Percentiles rank a stretch among this genome's conserved stretches.
Conservation (phyloP, 1,284 basidiomycete genomes). For the Vanrija sp. region DNA sequence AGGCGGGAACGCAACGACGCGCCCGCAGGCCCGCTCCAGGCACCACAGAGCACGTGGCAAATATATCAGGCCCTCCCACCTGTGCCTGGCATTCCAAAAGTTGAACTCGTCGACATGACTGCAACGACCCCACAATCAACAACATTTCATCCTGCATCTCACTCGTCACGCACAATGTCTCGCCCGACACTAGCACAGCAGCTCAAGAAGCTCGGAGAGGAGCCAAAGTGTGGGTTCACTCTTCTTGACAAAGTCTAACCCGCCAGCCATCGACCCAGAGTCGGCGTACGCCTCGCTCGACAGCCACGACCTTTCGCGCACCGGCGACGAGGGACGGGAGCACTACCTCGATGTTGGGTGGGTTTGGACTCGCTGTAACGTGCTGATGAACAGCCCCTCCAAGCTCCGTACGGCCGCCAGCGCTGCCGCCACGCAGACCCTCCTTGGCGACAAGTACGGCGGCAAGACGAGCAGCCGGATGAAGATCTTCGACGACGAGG, state of each 20-base stretch:
- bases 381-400: slow-evolving; percentile 57
- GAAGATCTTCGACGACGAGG: slow-evolving; percentile 54
- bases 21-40: too few relatives aligned
- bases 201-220: slow-evolving; percentile 69
- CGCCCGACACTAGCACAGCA: slow-evolving; percentile 65
- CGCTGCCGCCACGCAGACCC: slow-evolving; percentile 55
- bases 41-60: too few relatives aligned
- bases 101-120: background rate
- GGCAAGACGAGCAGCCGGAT: slow-evolving; percentile 63
- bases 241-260: background rate
- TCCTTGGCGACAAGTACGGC: slow-evolving; percentile 61
- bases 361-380: slow-evolving; percentile 27
- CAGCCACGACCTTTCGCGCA: slow-evolving; percentile 24
- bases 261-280: slow-evolving; percentile 62
- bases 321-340: slow-evolving; percentile 53
- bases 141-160: background rate
- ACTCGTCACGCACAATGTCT: slow-evolving; percentile 1
- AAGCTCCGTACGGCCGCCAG: slow-evolving; percentile 60
- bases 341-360: slow-evolving; percentile 83
- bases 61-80: slow-evolving; percentile 2
- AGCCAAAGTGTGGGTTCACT: slow-evolving; percentile 28
- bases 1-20: too few relatives aligned
- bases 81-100: slow-evolving; percentile 13
- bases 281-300: slow-evolving; percentile 53
- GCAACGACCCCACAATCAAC: background rate